Evolutionary conservation across 2,329 filamentous ascomycete species (phyloP).

Genomic region (Helminthosporium solani): DNA sequence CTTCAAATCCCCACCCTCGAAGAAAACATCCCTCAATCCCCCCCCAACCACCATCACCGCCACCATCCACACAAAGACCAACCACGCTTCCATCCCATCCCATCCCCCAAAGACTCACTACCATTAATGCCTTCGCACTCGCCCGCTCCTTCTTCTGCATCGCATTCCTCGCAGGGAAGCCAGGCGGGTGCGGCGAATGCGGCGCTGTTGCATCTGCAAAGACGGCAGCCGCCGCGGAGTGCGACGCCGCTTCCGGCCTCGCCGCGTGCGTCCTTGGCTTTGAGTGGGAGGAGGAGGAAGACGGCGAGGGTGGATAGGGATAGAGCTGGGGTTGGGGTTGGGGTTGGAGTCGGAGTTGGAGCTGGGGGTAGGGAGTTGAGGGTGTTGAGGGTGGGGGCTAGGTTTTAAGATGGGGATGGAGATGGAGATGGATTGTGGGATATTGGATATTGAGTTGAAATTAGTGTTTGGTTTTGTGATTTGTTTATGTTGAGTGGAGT

Average conservation of each 20-base stretch:
- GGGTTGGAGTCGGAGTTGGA: too few relatives aligned
- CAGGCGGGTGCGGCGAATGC: constrained; percentile 9
- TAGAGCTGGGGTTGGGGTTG: neutral
- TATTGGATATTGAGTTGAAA: too few relatives aligned
- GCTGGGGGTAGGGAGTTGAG: too few relatives aligned
- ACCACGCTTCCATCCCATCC: neutral
- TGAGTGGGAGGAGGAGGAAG: constrained; percentile 4
- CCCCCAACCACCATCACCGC: constrained; percentile 2
- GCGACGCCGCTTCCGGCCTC: constrained; percentile 17
- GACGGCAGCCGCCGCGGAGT: constrained; percentile 12
- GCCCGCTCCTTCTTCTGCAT: neutral
- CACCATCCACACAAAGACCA: constrained; percentile 1
- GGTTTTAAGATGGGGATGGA: too few relatives aligned
- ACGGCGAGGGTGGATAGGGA: constrained; percentile 11
- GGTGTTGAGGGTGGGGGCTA: too few relatives aligned
- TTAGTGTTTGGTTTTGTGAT: too few relatives aligned
- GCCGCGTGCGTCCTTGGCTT: constrained; percentile 17
- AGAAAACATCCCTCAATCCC: neutral
- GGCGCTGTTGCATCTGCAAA: constrained; percentile 13
- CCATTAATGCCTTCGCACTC: neutral
- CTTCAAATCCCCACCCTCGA: constrained; percentile 8
- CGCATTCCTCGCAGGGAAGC: neutral
- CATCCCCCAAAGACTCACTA: neutral
- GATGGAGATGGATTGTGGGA: too few relatives aligned
- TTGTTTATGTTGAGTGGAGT: too few relatives aligned